Evolutionary conservation across 1,139 yeast species (phyloP).

Genomic region (Zygosaccharomyces sapae): DNA sequence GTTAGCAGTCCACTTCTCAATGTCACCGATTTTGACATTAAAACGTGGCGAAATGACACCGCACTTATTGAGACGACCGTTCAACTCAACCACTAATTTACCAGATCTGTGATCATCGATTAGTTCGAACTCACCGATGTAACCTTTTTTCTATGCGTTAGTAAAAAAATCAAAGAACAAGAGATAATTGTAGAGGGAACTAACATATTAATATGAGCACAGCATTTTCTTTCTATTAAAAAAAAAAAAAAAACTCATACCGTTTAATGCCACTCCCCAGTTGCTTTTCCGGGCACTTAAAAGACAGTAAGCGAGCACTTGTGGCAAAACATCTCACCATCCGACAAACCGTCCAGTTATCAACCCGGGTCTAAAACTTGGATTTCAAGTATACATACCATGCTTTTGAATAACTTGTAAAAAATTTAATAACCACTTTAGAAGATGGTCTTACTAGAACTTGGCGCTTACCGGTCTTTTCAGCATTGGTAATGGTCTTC

Average conservation of each 20-base stretch:
- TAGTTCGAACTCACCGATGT: slow-evolving; percentile 98
- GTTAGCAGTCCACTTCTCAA: slow-evolving; percentile 98
- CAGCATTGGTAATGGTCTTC: slow-evolving; percentile 98
- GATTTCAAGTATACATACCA: slow-evolving; percentile 46
- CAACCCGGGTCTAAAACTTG: slow-evolving; percentile 57
- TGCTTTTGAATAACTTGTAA: slow-evolving; percentile 97
- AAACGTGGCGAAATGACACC: slow-evolving; percentile 98
- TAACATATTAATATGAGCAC: slow-evolving; percentile 54
- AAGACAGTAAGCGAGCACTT: slow-evolving; percentile 89
- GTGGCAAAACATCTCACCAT: slow-evolving; percentile 38
- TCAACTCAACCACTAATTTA: slow-evolving; percentile 91
- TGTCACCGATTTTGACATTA: slow-evolving; percentile 88
- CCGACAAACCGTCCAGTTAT: slow-evolving; percentile 97
- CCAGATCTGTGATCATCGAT: slow-evolving; percentile 99
- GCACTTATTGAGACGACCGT: slow-evolving; percentile 97
- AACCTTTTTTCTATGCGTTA: slow-evolving; percentile 46
- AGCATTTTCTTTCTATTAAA: slow-evolving; percentile 2
- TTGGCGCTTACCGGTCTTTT: slow-evolving; percentile 99
- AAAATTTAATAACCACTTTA: slow-evolving; percentile 94
- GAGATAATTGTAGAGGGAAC: slow-evolving; percentile 56
- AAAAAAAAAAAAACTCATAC: slow-evolving; percentile 24
- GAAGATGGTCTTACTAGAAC: slow-evolving; percentile 98
- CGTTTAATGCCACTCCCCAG: slow-evolving; percentile 80
- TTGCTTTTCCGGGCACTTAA: slow-evolving; percentile 88
- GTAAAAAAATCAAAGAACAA: slow-evolving; percentile 19